Percentiles rank a stretch among this genome's conserved stretches.
Evolutionary conservation across 2,329 filamentous ascomycete genomes (phyloP).

Genomic region (Beauveria bassiana): DNA sequence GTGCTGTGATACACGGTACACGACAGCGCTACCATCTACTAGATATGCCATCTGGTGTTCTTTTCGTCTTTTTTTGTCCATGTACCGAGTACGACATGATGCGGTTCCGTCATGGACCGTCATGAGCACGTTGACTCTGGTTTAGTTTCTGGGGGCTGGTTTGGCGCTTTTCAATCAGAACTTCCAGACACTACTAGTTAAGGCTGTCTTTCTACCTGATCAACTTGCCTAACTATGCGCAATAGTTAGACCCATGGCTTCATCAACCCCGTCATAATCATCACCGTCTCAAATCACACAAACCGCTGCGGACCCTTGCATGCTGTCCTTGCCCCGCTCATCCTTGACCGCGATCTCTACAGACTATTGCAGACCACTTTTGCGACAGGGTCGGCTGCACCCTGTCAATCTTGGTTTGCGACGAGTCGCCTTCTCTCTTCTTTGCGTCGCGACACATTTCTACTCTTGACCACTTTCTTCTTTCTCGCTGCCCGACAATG

Average conservation of each 20-base stretch:
- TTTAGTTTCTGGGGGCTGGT: background rate
- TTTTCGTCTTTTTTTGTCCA: background rate
- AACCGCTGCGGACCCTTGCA: slow-evolving; percentile 7
- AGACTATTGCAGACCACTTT: background rate
- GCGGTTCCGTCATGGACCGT: background rate
- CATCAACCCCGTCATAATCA: no score
- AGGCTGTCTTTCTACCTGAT: no score
- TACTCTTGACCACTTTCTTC: background rate
- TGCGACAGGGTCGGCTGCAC: slow-evolving; percentile 2
- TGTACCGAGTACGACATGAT: background rate
- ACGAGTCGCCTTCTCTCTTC: background rate
- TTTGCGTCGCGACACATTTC: background rate
- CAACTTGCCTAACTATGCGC: no score
- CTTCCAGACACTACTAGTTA: no score
- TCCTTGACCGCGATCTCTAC: slow-evolving; percentile 5
- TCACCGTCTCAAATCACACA: background rate
- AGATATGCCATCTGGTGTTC: background rate
- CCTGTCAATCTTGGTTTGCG: background rate
- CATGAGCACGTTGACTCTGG: background rate
- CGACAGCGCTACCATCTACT: no score
- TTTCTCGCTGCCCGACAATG: background rate
- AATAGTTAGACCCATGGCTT: no score
- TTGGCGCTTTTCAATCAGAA: background rate
- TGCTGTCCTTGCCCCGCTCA: background rate
- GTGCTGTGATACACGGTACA: no score